A percentile compares a stretch with the other conserved stretches of the same genome.
Conservation (phyloP, 2,329 filamentous ascomycete genomes). For the Fusarium haematococcum region DNA sequence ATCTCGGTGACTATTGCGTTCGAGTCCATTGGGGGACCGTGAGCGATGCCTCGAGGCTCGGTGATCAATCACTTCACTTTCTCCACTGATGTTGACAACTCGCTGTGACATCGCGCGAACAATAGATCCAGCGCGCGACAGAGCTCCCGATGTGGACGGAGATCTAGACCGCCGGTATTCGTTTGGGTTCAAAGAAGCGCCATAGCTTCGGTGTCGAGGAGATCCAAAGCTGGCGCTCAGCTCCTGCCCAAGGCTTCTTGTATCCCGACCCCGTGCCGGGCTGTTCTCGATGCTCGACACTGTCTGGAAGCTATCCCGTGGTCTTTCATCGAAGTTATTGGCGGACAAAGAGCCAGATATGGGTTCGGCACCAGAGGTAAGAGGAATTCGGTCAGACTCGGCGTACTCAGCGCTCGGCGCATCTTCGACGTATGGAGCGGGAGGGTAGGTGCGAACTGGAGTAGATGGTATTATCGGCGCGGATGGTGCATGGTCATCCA, state of each 20-base stretch:
- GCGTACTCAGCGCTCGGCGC: conserved; percentile 52
- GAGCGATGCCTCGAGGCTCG: conserved; percentile 72
- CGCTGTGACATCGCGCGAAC: conserved; percentile 93
- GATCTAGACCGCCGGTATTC: conserved; percentile 70
- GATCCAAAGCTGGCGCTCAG: conserved; percentile 69
- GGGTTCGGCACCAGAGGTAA: conserved; percentile 67
- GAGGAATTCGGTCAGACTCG: conserved; percentile 70
- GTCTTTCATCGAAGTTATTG: conserved; percentile 54
- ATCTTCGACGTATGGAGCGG: conserved; percentile 53
- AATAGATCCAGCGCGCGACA: conserved; percentile 79
- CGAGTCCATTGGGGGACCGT: conserved; percentile 63
- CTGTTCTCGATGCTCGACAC: conserved; percentile 68
- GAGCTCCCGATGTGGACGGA: conserved; percentile 71
- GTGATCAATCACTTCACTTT: conserved; percentile 84
- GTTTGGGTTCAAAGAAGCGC: conserved; percentile 65
- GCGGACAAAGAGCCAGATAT: conserved; percentile 63
- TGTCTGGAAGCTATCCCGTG: conserved; percentile 69
- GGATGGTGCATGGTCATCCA: conserved; percentile 49
- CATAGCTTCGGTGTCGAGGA: conserved; percentile 66
- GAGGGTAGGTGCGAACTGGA: conserved; percentile 46
- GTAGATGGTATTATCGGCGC: conserved; percentile 32
- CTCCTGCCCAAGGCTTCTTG: conserved; percentile 63
- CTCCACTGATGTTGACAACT: conserved; percentile 97
- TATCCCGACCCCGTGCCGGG: conserved; percentile 63
- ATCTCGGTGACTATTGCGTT: conserved; percentile 44